Conservation (phyloP, 208 protist species). For the Trypanosoma boissoni region DNA sequence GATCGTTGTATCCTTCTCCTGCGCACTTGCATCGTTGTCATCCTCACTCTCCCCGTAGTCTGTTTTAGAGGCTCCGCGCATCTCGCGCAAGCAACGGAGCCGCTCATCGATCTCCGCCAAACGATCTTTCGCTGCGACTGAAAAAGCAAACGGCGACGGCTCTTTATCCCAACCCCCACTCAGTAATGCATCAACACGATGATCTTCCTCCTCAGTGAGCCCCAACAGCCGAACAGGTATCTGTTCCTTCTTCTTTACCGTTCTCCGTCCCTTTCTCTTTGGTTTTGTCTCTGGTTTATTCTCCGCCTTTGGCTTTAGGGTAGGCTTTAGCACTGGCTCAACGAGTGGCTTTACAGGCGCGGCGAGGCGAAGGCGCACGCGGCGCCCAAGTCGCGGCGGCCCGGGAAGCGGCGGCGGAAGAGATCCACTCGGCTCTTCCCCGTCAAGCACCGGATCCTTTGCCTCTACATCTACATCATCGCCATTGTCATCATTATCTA, state of each 20-base stretch:
- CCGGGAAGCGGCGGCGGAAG: neutral
- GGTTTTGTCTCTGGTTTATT: too few species aligned
- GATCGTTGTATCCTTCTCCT: neutral
- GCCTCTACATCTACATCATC: neutral
- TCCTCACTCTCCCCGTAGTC: slow-evolving; percentile 6
- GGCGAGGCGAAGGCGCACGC: neutral
- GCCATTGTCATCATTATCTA: neutral
- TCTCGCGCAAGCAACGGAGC: slow-evolving; percentile 21
- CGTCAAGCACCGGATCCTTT: neutral
- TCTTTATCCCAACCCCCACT: slow-evolving; percentile 14
- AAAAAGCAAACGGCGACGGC: slow-evolving; percentile 16
- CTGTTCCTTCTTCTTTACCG: neutral
- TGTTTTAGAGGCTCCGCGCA: slow-evolving; percentile 12
- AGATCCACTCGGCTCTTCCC: neutral
- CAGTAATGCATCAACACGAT: slow-evolving; percentile 42
- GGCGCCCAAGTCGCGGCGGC: slow-evolving; percentile 14
- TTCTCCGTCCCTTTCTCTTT: neutral
- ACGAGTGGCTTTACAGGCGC: neutral
- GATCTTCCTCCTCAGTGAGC: slow-evolving; percentile 36
- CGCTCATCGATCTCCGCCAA: slow-evolving; percentile 27
- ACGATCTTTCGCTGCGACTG: neutral
- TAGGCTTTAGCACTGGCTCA: neutral
- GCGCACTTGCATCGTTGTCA: neutral
- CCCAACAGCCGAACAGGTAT: slow-evolving; percentile 19
- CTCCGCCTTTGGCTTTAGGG: neutral